Evolutionary conservation across 164 flowering plant genomes (phyloP).

Genomic region (Nelumbo lutea): DNA sequence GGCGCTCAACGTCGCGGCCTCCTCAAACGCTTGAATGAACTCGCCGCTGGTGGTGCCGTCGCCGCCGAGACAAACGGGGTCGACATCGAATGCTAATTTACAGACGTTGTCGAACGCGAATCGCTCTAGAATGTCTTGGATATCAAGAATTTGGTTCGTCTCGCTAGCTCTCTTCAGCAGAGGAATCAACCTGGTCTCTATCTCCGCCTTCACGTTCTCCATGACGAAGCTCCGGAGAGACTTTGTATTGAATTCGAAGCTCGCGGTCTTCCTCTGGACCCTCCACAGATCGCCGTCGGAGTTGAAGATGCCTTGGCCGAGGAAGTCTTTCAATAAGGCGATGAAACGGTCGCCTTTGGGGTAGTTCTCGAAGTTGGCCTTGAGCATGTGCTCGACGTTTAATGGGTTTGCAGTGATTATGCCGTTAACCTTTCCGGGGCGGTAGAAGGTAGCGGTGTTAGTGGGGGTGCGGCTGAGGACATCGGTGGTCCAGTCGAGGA

Average conservation of each 20-base stretch:
- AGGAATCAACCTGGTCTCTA: slow-evolving; percentile 58
- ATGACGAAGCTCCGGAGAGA: slow-evolving; percentile 87
- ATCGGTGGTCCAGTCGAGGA: not conserved
- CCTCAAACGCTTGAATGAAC: slow-evolving; percentile 67
- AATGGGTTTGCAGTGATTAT: not conserved
- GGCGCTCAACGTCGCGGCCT: slow-evolving; percentile 74
- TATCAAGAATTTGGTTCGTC: slow-evolving; percentile 40
- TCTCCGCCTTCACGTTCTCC: slow-evolving; percentile 79
- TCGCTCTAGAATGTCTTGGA: slow-evolving; percentile 72
- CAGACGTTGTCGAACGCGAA: slow-evolving; percentile 88
- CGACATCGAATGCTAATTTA: slow-evolving; percentile 78
- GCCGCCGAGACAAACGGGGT: slow-evolving; percentile 69
- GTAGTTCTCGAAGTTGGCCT: not conserved
- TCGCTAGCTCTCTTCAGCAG: slow-evolving; percentile 45
- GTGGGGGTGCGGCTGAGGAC: not conserved
- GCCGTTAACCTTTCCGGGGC: not conserved
- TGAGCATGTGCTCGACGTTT: slow-evolving; percentile 1
- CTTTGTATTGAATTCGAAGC: slow-evolving; percentile 86
- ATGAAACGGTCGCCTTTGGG: slow-evolving; percentile 78
- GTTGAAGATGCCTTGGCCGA: slow-evolving; percentile 92
- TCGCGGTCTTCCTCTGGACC: slow-evolving; percentile 82
- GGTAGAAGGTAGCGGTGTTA: not conserved
- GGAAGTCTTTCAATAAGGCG: slow-evolving; percentile 69
- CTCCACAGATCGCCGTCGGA: slow-evolving; percentile 91
- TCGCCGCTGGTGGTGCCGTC: slow-evolving; percentile 67